Evolutionary conservation across 208 protist genomes (phyloP).

Genomic region (Endotrypanum monterogeii): DNA sequence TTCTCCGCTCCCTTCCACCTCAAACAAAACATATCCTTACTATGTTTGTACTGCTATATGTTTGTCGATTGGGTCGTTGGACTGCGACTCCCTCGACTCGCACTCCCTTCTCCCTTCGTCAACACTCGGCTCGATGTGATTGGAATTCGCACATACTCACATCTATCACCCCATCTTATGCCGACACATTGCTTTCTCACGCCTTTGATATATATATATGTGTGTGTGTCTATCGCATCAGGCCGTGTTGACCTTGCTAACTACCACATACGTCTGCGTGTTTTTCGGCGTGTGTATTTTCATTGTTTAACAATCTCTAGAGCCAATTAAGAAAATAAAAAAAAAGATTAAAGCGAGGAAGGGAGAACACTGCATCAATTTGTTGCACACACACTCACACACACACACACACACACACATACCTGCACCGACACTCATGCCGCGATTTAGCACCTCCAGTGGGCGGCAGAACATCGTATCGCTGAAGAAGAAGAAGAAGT

Average conservation of each 20-base stretch:
- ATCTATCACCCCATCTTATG: background rate
- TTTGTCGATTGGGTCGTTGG: background rate
- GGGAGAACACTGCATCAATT: too few relatives aligned
- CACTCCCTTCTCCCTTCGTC: background rate
- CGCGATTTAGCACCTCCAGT: slow-evolving; percentile 35
- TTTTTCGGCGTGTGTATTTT: too few relatives aligned
- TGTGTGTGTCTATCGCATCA: too few relatives aligned
- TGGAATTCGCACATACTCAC: background rate
- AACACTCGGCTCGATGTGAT: background rate
- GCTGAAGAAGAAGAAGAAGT: slow-evolving; percentile 56
- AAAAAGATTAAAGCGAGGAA: too few relatives aligned
- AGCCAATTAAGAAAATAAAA: too few relatives aligned
- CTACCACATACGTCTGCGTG: too few relatives aligned
- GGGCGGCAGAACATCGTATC: slow-evolving; percentile 32
- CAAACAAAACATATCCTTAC: background rate
- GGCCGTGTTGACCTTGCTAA: too few relatives aligned
- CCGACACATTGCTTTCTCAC: too few relatives aligned
- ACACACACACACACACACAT: background rate
- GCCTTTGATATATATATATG: too few relatives aligned
- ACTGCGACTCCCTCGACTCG: background rate
- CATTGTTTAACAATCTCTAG: too few relatives aligned
- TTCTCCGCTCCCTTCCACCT: background rate
- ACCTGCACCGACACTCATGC: slow-evolving; percentile 6
- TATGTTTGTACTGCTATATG: background rate
- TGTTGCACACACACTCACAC: background rate